Conservation (phyloP, 148 eudicot species). For the Simmondsia chinensis region DNA sequence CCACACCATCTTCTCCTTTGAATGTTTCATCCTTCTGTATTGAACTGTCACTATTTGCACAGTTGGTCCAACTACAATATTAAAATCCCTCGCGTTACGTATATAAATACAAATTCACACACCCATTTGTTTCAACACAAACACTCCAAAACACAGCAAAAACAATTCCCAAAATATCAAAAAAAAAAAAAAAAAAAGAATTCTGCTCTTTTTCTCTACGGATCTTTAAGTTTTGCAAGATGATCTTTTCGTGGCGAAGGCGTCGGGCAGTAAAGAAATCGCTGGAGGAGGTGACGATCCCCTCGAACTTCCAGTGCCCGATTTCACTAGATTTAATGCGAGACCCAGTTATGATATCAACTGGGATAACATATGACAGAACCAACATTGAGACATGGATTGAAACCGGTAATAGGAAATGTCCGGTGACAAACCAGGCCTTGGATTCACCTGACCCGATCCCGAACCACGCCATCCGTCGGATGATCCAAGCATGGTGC, state of each 20-base stretch:
- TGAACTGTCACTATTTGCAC: background rate
- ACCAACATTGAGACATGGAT: conserved; percentile 80
- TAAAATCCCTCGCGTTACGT: too few species aligned
- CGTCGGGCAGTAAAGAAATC: background rate
- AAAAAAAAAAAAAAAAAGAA: background rate
- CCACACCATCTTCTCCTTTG: too few species aligned
- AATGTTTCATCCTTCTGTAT: background rate
- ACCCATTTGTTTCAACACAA: too few species aligned
- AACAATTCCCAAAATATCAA: background rate
- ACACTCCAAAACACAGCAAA: too few species aligned
- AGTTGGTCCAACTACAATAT: background rate
- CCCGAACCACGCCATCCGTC: conserved; percentile 69
- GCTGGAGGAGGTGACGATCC: conserved; percentile 35
- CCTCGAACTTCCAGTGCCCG: conserved; percentile 65
- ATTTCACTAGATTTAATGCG: conserved; percentile 85
- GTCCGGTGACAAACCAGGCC: conserved; percentile 69
- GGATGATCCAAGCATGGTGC: conserved; percentile 90
- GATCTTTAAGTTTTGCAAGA: conserved; percentile 3
- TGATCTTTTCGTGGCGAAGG: conserved; percentile 47
- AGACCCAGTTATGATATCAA: conserved; percentile 76
- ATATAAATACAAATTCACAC: too few species aligned
- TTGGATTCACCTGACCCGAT: conserved; percentile 38
- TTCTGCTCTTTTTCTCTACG: background rate
- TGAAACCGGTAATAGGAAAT: conserved; percentile 50
- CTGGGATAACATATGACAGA: conserved; percentile 86